Base-by-base conservation (phyloP, 208 protist species). In the Phytomonas sp. region DNA sequence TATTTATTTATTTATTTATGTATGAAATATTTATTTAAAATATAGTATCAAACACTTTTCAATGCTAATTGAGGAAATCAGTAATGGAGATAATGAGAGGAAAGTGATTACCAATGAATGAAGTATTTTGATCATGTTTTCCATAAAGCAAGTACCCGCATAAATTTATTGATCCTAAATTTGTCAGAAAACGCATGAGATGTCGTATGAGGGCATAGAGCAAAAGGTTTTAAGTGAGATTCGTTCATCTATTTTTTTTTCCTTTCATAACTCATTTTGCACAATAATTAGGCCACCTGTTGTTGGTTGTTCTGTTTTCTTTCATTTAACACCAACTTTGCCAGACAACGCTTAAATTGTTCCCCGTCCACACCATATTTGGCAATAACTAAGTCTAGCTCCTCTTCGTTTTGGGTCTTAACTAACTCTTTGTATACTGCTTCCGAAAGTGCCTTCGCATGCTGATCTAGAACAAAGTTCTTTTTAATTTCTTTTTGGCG, bases 401-500 rank as follows among this genome's bases (percentile, higher is more conserved):
- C 81, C 49, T 62, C 72, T 68, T 91, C 86, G 60, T 75, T 85
- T 61, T 77, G 19, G 23, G 76, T 73, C 34, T 66, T 52, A 29
- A 60, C 26, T n/a, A 91, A 32, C 72, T 95, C 91, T 8, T 78
- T 66, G 5, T 75, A 29, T 34, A 88, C 79, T 3, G 80, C 84
- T 19, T 76, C 81, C 7, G 87, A 76, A 23, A 96, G 76, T 0
- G 79, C 72, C 26, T 84, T 77, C 11, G 91, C 91, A 63, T 94
- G 87, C 62, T 91, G 75, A 64, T 93, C 79, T 1, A 96, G 74
- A 30, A 94, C 89, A 80, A 93, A 94, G 73, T 96, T 96, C 69
- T 96, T 96, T 67, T 94, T 74, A 45, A 91, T 92, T 72, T 96
- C 88, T 73, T 92, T 91, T 66, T 94, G 87, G 0, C 91, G 87